A percentile compares a stretch with the other conserved stretches of the same genome.
These are phyloP conservation scores for Carex littledalei DNA, from an alignment of 176 grass and related monocot genomes.

Conservation along the genomic window DNA sequence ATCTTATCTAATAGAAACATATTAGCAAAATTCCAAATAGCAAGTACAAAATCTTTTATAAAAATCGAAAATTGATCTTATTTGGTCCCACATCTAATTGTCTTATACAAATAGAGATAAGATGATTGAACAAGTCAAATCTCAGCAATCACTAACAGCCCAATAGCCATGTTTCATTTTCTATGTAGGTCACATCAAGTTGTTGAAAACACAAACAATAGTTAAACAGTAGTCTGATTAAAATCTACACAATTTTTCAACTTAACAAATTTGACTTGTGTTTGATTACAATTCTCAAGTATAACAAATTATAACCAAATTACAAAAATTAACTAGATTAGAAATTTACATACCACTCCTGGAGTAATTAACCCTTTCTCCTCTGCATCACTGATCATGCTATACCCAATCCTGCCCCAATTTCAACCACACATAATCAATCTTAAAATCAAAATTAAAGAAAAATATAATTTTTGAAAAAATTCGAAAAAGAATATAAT, in stretches of 20 bases:
- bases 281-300: neutral
- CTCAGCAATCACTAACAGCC: neutral
- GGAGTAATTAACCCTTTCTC: slow-evolving; percentile 50
- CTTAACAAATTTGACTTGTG: neutral
- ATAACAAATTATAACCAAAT: neutral
- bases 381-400: slow-evolving; percentile 91
- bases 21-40: neutral
- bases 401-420: slow-evolving; percentile 78
- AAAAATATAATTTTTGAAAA: neutral
- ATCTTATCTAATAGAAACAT: neutral
- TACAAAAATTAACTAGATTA: neutral
- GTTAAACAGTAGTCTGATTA: too few species aligned
- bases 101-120: neutral
- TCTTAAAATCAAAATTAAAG: neutral
- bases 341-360: slow-evolving; percentile 37
- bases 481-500: neutral
- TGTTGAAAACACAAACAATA: neutral
- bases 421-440: neutral
- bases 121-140: neutral
- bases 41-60: neutral
- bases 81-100: neutral
- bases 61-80: neutral
- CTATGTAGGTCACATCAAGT: neutral
- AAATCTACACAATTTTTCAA: neutral
- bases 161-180: neutral